Evolutionary conservation across 2,329 filamentous ascomycete genomes (phyloP).

Genomic region (Clonostachys byssicola): DNA sequence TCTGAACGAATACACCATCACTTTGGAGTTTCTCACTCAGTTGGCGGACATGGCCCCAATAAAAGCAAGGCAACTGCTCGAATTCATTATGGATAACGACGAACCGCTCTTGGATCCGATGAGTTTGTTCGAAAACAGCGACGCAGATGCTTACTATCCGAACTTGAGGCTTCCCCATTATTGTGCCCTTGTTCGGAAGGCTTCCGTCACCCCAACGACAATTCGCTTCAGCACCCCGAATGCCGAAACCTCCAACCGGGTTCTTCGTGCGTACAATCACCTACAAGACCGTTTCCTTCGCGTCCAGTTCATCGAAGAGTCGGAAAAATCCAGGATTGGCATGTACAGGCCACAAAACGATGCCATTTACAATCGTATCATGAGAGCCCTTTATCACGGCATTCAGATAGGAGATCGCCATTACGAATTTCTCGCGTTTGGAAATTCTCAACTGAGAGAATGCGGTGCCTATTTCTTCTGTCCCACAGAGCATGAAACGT

Average conservation of each 20-base stretch:
- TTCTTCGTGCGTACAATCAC: conserved; percentile 70
- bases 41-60: conserved; percentile 41
- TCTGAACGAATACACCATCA: conserved; percentile 73
- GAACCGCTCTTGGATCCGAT: conserved; percentile 64
- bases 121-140: conserved; percentile 59
- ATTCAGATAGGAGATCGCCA: conserved; percentile 77
- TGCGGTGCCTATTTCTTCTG: conserved; percentile 93
- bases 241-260: conserved; percentile 83
- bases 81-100: conserved; percentile 66
- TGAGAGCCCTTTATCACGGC: conserved; percentile 68
- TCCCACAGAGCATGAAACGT: conserved; percentile 60
- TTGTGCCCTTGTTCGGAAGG: conserved; percentile 73
- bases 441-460: conserved; percentile 92
- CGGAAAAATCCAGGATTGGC: conserved; percentile 52
- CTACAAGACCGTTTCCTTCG: conserved; percentile 77
- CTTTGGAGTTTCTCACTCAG: conserved; percentile 58
- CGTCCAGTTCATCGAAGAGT: conserved; percentile 86
- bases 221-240: conserved; percentile 74
- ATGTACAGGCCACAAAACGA: conserved; percentile 53
- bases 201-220: conserved; percentile 77
- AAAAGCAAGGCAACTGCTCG: conserved; percentile 64
- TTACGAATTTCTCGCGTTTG: conserved; percentile 90
- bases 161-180: conserved; percentile 59
- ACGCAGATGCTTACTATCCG: conserved; percentile 40
- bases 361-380: conserved; percentile 70